These are phyloP conservation scores for Nitzschia palea DNA, from an alignment of 108 stramenopile species.

Conservation along the genomic window DNA sequence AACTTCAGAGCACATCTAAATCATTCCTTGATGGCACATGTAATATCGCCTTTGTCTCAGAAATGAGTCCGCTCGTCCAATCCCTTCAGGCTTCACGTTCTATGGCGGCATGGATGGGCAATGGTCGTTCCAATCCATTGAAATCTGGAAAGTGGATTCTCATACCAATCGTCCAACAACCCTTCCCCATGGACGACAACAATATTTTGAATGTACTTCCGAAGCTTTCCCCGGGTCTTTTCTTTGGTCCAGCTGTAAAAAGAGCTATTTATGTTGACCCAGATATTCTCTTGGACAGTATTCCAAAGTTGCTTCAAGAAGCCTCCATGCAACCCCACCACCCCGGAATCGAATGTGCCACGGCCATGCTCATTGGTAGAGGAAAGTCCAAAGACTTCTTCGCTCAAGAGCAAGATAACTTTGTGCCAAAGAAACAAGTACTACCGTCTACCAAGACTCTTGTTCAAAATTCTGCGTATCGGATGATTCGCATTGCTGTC, in stretches of 20 bases:
- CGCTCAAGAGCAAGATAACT: constrained; percentile 17
- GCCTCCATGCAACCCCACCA: constrained; percentile 44
- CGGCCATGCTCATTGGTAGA: constrained; percentile 57
- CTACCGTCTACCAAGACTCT: constrained; percentile 10
- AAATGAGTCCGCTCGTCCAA: constrained; percentile 51
- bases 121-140: constrained; percentile 18
- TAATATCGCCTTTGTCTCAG: constrained; percentile 80
- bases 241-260: constrained; percentile 55
- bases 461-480: constrained; percentile 52
- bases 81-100: constrained; percentile 2
- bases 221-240: constrained; percentile 78
- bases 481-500: constrained; percentile 66
- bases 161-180: constrained; percentile 49
- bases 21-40: constrained; percentile 60
- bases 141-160: constrained; percentile 76
- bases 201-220: constrained; percentile 51
- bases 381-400: constrained; percentile 26
- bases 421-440: constrained; percentile 8
- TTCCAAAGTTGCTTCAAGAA: constrained; percentile 50
- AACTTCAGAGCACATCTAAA: constrained; percentile 34
- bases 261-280: constrained; percentile 71
- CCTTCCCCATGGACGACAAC: constrained; percentile 29
- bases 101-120: background rate
- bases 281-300: constrained; percentile 49
- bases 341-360: constrained; percentile 43